Percentiles rank a stretch among this genome's conserved stretches.
Evolutionary conservation across 257 asterid genomes (phyloP).

Genomic region (Solanum dulcamara): DNA sequence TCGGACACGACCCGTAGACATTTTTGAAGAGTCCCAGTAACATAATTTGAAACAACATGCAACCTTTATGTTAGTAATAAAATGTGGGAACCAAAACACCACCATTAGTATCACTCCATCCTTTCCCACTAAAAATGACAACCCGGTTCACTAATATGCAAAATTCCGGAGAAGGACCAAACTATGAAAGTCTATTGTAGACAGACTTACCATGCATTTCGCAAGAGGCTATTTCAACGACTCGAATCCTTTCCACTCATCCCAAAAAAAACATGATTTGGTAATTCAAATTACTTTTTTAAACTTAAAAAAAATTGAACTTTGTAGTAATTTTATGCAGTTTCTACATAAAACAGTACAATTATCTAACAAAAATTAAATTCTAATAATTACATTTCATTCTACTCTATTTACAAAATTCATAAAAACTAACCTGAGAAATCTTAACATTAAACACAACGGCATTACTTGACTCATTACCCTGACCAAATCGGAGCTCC

Average conservation of each 20-base stretch:
- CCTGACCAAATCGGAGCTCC: slow-evolving; percentile 41
- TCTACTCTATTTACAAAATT: background rate
- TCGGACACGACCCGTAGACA: background rate
- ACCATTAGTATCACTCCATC: background rate
- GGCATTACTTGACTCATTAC: slow-evolving; percentile 29
- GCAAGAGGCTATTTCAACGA: background rate
- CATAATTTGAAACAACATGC: background rate
- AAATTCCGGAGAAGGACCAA: background rate
- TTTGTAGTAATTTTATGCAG: background rate
- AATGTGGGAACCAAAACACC: background rate
- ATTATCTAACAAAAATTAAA: background rate
- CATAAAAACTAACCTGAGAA: slow-evolving; percentile 28
- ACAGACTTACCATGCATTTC: background rate
- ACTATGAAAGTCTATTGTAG: background rate
- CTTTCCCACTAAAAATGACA: background rate
- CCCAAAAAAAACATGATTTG: too few species aligned
- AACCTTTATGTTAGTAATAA: background rate
- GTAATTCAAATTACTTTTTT: background rate
- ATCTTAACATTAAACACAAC: slow-evolving; percentile 47
- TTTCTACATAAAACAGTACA: background rate
- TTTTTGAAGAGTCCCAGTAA: background rate
- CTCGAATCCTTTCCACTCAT: background rate
- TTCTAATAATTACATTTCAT: background rate
- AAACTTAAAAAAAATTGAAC: background rate
- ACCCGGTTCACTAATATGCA: background rate